A percentile compares a stretch with the other conserved stretches of the same genome.
phyloP scores from a whole-genome alignment of 805 yeast genomes.

The Wickerhamiella dianesei region DNA sequence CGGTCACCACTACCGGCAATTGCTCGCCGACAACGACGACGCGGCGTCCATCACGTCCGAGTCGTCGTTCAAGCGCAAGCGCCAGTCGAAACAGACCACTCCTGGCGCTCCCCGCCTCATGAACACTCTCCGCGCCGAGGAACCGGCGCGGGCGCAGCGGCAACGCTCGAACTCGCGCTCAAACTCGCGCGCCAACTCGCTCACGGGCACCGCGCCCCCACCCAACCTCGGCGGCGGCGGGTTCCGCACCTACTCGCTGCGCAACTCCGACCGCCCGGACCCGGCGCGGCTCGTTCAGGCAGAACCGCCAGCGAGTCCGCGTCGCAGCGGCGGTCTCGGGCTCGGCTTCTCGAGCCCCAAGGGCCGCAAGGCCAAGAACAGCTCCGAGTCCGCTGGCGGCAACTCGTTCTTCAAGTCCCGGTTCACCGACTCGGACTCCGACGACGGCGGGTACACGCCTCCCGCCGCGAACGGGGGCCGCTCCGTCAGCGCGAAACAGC shows the following conservation, averaged over 20 bases:
- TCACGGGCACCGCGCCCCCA: background rate
- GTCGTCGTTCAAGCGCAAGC: constrained; percentile 17
- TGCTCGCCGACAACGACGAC: constrained; percentile 8
- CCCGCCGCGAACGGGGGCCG: background rate
- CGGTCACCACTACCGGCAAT: constrained; percentile 2
- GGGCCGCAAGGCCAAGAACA: background rate
- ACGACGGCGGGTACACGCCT: constrained; percentile 12
- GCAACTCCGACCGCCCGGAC: constrained; percentile 12
- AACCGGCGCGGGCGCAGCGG: background rate
- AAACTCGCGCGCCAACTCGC: background rate
- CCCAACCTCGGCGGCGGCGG: constrained; percentile 1
- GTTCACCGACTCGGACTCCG: constrained; percentile 24
- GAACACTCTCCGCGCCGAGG: constrained; percentile 3
- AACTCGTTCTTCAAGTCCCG: constrained; percentile 20
- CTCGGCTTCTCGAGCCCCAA: background rate
- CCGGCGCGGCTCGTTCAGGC: constrained; percentile 9
- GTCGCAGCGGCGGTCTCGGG: background rate
- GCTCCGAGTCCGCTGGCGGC: background rate
- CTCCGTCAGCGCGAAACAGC: background rate
- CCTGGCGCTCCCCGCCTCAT: constrained; percentile 1
- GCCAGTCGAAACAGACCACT: background rate
- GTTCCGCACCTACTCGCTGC: constrained; percentile 14
- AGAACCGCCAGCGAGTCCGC: background rate
- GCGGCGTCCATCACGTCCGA: constrained; percentile 11
- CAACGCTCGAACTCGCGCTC: background rate